Conservation (phyloP, 192 early-diverging fungal genomes). For the Coemansia sp. region DNA sequence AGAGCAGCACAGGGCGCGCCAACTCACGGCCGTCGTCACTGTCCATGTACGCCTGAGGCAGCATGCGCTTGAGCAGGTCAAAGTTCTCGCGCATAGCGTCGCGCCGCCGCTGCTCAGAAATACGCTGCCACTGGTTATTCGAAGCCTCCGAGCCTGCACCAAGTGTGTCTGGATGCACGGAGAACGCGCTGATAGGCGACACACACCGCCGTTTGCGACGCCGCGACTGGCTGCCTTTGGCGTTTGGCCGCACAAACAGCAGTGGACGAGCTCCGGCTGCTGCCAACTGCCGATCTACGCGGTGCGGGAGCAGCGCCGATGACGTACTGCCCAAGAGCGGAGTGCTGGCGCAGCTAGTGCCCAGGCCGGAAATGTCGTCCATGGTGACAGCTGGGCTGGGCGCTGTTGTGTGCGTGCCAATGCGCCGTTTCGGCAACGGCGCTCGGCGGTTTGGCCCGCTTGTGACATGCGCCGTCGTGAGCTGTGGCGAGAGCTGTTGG, state of each 20-base stretch:
- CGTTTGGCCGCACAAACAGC: conserved; percentile 46
- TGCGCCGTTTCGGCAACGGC: neutral
- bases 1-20: conserved; percentile 49
- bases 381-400: conserved; percentile 5
- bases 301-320: conserved; percentile 31
- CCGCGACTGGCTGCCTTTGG: conserved; percentile 23
- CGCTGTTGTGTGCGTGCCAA: neutral
- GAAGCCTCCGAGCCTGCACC: neutral
- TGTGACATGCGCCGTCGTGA: neutral
- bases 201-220: conserved; percentile 49
- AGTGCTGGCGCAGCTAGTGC: conserved; percentile 17
- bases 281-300: conserved; percentile 51
- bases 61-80: conserved; percentile 55
- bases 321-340: conserved; percentile 10
- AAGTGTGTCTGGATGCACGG: too few species aligned
- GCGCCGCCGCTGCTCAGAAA: conserved; percentile 50
- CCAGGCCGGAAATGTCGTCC: neutral
- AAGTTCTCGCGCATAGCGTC: conserved; percentile 57
- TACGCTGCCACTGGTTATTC: conserved; percentile 49
- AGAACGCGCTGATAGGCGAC: conserved; percentile 14
- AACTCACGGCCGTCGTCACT: conserved; percentile 55
- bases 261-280: conserved; percentile 40
- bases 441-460: too few species aligned
- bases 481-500: conserved; percentile 10
- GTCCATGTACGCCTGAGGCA: conserved; percentile 49